These are phyloP conservation scores for Onygenales sp. DNA, from an alignment of 2,329 filamentous ascomycete species.

Conservation along the genomic window DNA sequence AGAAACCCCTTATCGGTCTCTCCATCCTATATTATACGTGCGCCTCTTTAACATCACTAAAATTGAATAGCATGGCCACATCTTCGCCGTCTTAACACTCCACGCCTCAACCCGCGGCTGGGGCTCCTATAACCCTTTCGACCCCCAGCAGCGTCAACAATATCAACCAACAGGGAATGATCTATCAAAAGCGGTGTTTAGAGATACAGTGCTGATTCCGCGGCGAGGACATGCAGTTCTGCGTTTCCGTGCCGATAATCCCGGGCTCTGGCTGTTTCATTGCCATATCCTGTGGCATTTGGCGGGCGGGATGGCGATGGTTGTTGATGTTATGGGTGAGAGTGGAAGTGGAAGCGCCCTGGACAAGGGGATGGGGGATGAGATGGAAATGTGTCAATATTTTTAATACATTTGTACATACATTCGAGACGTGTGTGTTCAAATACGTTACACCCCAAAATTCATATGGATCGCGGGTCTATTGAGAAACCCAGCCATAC, in stretches of 20 bases:
- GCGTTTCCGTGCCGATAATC: slow-evolving; percentile 44
- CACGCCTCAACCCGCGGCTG: slow-evolving; percentile 23
- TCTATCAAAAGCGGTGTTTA: slow-evolving; percentile 7
- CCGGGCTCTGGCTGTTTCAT: slow-evolving; percentile 48
- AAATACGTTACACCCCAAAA: too few relatives aligned
- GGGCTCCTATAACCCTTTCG: slow-evolving; percentile 31
- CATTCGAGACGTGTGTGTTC: too few relatives aligned
- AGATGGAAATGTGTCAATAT: neutral
- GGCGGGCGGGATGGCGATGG: slow-evolving; percentile 36
- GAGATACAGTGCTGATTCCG: slow-evolving; percentile 24
- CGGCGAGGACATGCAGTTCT: slow-evolving; percentile 39
- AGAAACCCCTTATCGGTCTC: neutral
- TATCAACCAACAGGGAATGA: slow-evolving; percentile 1
- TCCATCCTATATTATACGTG: neutral
- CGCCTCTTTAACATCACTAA: neutral
- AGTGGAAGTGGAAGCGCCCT: neutral
- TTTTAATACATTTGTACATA: neutral
- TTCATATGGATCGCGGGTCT: too few relatives aligned
- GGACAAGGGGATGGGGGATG: neutral
- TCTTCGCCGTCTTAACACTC: slow-evolving; percentile 24
- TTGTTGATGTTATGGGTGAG: slow-evolving; percentile 22
- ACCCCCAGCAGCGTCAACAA: slow-evolving; percentile 2
- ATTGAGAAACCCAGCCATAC: too few relatives aligned
- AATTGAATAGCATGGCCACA: slow-evolving; percentile 23
- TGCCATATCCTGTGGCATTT: slow-evolving; percentile 54